Evolutionary conservation across 495 filamentous ascomycete species (phyloP).

Genomic region (Aspergillus coremiiformis): DNA sequence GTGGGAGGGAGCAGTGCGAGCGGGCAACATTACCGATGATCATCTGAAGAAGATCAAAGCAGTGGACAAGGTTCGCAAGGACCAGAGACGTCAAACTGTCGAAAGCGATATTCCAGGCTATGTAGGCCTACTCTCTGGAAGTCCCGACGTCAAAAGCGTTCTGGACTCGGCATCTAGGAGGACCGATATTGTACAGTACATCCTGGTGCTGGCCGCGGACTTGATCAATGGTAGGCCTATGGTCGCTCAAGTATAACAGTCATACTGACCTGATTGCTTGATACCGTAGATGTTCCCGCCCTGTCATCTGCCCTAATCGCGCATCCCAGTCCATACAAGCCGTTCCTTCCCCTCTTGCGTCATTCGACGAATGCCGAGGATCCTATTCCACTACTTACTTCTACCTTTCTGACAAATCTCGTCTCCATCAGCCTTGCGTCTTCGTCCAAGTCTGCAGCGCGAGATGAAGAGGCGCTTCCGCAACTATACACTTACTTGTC

Average conservation of each 20-base stretch:
- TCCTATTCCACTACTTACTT: slow-evolving; percentile 79
- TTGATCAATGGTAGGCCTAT: slow-evolving; percentile 66
- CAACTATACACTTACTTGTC: slow-evolving; percentile 81
- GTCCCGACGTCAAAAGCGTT: slow-evolving; percentile 62
- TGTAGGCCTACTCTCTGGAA: slow-evolving; percentile 68
- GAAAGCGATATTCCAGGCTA: slow-evolving; percentile 74
- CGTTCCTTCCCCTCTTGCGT: slow-evolving; percentile 78
- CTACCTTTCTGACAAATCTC: slow-evolving; percentile 76
- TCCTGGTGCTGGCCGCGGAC: slow-evolving; percentile 83
- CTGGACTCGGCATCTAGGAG: slow-evolving; percentile 71
- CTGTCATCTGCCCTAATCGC: slow-evolving; percentile 67
- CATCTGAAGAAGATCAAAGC: slow-evolving; percentile 96
- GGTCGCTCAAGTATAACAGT: neutral
- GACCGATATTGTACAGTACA: slow-evolving; percentile 86
- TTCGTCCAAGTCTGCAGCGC: slow-evolving; percentile 44
- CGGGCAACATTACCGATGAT: slow-evolving; percentile 85
- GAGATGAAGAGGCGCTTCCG: slow-evolving; percentile 74
- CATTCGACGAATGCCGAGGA: slow-evolving; percentile 77
- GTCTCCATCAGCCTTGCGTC: slow-evolving; percentile 60
- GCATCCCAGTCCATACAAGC: slow-evolving; percentile 70
- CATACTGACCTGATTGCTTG: neutral
- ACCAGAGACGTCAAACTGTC: slow-evolving; percentile 74
- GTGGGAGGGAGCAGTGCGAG: slow-evolving; percentile 95
- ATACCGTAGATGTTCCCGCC: slow-evolving; percentile 60
- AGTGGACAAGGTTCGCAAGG: slow-evolving; percentile 90